phyloP scores from a whole-genome alignment of 345 rosid species.

The Kernera saxatilis region DNA sequence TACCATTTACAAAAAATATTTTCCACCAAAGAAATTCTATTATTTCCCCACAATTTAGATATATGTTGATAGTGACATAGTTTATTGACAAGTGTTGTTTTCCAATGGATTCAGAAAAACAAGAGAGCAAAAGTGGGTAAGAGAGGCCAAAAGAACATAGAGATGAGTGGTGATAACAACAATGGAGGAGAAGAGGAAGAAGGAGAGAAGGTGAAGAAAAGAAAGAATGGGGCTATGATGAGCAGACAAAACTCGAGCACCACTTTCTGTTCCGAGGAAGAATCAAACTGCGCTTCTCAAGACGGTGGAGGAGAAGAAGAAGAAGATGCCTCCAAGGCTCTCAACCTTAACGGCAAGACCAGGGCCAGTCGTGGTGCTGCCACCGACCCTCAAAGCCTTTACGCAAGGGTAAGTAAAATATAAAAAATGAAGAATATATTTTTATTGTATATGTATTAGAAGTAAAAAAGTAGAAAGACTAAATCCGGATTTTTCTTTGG shows the following conservation, averaged over 20 bases:
- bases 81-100: neutral
- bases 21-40: neutral
- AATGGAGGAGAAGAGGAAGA: conserved; percentile 30
- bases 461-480: neutral
- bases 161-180: conserved; percentile 35
- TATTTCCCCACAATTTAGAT: neutral
- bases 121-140: conserved; percentile 40
- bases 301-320: conserved; percentile 35
- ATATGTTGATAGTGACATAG: neutral
- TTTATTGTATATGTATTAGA: too few relatives aligned
- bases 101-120: conserved; percentile 39
- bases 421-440: neutral
- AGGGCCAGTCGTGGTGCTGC: conserved; percentile 80
- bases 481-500: neutral
- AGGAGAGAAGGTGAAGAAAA: conserved; percentile 14
- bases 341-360: conserved; percentile 56
- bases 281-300: conserved; percentile 39
- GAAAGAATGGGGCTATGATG: conserved; percentile 24
- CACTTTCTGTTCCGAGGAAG: conserved; percentile 58
- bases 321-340: conserved; percentile 34
- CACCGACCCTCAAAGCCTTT: conserved; percentile 83
- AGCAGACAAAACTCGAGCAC: conserved; percentile 45
- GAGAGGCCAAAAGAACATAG: conserved; percentile 37
- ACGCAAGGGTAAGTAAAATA: conserved; percentile 77
- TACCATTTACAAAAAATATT: neutral